Evolutionary conservation across 805 yeast genomes (phyloP).

Genomic region (Candida nonsorbophila): DNA sequence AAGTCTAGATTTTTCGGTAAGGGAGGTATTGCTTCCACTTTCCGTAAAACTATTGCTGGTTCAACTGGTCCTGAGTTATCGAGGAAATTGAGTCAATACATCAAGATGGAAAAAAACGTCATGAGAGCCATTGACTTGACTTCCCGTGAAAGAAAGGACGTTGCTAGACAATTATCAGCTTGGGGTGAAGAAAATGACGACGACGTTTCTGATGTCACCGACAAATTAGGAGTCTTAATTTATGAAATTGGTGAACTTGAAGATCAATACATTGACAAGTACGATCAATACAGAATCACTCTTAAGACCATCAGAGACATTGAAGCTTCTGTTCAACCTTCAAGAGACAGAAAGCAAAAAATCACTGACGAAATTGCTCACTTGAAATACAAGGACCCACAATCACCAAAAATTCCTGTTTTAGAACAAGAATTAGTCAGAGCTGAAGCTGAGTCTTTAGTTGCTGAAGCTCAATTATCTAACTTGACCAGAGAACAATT

Average conservation of each 20-base stretch:
- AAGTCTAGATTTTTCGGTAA: constrained; percentile 88
- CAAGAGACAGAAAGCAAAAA: constrained; percentile 80
- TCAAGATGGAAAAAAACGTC: constrained; percentile 78
- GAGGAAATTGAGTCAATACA: constrained; percentile 65
- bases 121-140: constrained; percentile 74
- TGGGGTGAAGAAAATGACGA: constrained; percentile 91
- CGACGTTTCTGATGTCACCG: constrained; percentile 81
- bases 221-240: constrained; percentile 77
- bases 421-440: constrained; percentile 87
- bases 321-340: constrained; percentile 83
- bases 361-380: constrained; percentile 82
- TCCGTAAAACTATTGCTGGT: constrained; percentile 73
- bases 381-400: constrained; percentile 80
- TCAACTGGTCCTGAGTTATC: constrained; percentile 77
- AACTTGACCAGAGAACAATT: constrained; percentile 85
- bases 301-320: constrained; percentile 77
- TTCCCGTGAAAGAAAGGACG: constrained; percentile 73
- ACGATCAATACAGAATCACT: constrained; percentile 82
- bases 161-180: constrained; percentile 73
- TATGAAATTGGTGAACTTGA: constrained; percentile 83
- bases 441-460: constrained; percentile 87
- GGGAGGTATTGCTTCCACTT: constrained; percentile 55
- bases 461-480: constrained; percentile 87
- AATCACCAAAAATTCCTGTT: constrained; percentile 73
- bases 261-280: constrained; percentile 80